Base-by-base conservation (phyloP, 305 asterid species). In the Solanum hybrid region DNA sequence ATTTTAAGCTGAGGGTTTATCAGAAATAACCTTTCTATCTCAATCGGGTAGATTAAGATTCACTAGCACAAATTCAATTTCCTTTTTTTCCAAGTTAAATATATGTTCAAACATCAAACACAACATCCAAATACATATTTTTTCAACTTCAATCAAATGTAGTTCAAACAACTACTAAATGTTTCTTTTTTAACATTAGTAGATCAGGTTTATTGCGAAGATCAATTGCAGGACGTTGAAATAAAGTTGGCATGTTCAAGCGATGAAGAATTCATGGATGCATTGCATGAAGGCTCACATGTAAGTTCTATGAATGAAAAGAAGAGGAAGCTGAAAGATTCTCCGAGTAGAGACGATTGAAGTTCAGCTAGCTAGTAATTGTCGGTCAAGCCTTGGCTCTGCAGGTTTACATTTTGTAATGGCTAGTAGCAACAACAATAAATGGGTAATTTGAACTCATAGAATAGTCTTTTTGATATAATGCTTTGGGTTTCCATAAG, bases 241-340 rank as follows among this genome's bases (percentile, higher is more conserved):
- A 91, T 90, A 77, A 95, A 88, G 91, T 95, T 93, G 87, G 97
- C 95, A 3, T 56, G 42, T 42, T 84, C 95, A 38, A 95, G 97
- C 91, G 91, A 91, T 42, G 92, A 91, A 91, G 94, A 95, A 88
- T 89, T 95, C 64, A 40, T 95, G 93, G 94, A 93, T 37, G 98
- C 97, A 14, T 22, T 93, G 86, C 75, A 64, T 22, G 72, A 78
- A 37, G 94, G 90, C 4, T 86, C 95, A n/a, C 38, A 56, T 37
- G 95, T 93, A 64, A 92, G 94, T 89, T 79, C 94, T 38, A 27
- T 32, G 14, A 91, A 80, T 88, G 90, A 92, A 90, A 96, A 94
- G 93, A 96, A 92, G 91, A 76, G 94, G 91, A 89, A 91, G 86
- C n/a, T 46, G n/a, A 90, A 76, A 73, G 78, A 32, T 34, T 77